A percentile compares a stretch with the other conserved stretches of the same genome.
phyloP scores from a whole-genome alignment of 345 rosid species.

The Zanthoxylum bungeanum region DNA sequence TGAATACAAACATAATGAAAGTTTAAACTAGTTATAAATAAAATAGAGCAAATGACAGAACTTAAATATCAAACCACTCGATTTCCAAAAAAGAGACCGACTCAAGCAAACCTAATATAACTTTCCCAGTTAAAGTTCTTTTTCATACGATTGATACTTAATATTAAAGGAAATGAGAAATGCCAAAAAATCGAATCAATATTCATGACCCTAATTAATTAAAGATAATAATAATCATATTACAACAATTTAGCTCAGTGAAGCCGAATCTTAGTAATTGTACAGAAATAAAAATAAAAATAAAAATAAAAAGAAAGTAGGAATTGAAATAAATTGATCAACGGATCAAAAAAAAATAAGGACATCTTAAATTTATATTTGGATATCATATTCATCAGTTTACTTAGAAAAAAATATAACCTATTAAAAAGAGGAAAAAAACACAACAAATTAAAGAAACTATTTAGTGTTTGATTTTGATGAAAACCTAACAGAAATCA shows the following conservation, averaged over 20 bases:
- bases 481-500: no score
- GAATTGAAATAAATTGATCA: background rate
- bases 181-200: background rate
- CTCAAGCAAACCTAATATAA: background rate
- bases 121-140: background rate
- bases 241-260: background rate
- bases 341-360: background rate
- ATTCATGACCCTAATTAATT: background rate
- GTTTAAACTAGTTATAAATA: background rate
- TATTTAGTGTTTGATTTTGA: no score
- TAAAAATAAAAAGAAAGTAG: background rate
- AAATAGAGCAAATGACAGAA: background rate
- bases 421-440: background rate
- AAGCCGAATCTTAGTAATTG: background rate
- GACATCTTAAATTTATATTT: no score
- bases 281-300: background rate
- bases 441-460: background rate
- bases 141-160: background rate
- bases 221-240: background rate
- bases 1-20: background rate
- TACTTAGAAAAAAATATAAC: background rate
- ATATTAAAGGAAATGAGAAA: background rate
- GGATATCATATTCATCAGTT: background rate
- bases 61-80: background rate
- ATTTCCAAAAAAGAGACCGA: background rate